A percentile compares a stretch with the other conserved stretches of the same genome.
Evolutionary conservation across 75 land plant species (phyloP).

Genomic region (Picea glauca): DNA sequence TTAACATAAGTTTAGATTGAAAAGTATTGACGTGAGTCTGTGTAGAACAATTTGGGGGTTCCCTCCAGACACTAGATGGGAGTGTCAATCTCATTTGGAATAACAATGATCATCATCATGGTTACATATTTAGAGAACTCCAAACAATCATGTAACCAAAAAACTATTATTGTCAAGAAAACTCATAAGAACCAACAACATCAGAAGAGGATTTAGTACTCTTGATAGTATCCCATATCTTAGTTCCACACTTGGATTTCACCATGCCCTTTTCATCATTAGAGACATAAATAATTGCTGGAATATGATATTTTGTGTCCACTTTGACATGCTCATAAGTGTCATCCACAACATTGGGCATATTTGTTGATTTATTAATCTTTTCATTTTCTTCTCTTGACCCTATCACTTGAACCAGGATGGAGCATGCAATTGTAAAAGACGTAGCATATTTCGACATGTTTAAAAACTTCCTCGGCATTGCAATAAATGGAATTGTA

Average conservation of each 20-base stretch:
- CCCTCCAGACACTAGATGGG: too few relatives aligned
- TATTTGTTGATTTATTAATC: conserved; percentile 15
- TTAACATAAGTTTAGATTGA: too few relatives aligned
- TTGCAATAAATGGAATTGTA: conserved; percentile 89
- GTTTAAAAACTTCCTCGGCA: conserved; percentile 83
- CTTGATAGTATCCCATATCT: conserved; percentile 1
- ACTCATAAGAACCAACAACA: background rate
- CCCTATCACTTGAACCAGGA: too few relatives aligned
- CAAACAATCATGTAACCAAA: too few relatives aligned
- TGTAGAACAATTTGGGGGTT: too few relatives aligned
- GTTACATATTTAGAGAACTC: too few relatives aligned
- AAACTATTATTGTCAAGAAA: too few relatives aligned
- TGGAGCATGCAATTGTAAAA: conserved; percentile 79
- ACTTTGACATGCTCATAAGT: too few relatives aligned
- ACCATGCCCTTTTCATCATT: background rate
- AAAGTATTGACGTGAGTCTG: too few relatives aligned
- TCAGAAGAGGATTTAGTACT: background rate
- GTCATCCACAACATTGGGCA: background rate
- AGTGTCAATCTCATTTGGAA: too few relatives aligned
- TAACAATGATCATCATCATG: too few relatives aligned
- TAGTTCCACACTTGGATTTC: background rate
- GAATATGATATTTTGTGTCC: background rate
- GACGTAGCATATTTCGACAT: conserved; percentile 97
- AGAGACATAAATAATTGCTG: background rate
- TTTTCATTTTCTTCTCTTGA: conserved; percentile 81